A percentile compares a stretch with the other conserved stretches of the same genome.
These are phyloP conservation scores for Calophaca sinica DNA, from an alignment of 306 rosid genomes.

Conservation along the genomic window DNA sequence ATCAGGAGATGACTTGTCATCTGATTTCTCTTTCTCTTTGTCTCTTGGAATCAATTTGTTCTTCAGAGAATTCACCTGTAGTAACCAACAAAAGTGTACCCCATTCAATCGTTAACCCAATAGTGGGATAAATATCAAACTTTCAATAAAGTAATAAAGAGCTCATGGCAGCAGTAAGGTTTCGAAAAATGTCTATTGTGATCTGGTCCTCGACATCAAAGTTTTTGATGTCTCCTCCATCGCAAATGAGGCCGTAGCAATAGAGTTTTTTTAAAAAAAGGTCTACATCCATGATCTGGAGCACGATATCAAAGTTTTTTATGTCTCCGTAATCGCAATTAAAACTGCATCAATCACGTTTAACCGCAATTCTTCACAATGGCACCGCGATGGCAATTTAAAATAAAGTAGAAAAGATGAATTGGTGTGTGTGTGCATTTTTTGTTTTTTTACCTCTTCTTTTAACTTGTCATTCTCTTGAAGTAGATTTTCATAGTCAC, in stretches of 20 bases:
- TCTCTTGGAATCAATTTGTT: constrained; percentile 54
- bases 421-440: not conserved
- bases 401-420: constrained; percentile 44
- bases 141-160: constrained; percentile 42
- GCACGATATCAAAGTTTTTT: too few species aligned
- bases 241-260: too few species aligned
- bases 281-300: too few species aligned
- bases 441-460: constrained; percentile 58
- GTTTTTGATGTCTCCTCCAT: too few species aligned
- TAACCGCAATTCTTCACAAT: too few species aligned
- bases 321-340: too few species aligned
- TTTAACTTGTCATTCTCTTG: constrained; percentile 63
- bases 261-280: too few species aligned
- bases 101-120: constrained; percentile 46
- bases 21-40: constrained; percentile 56
- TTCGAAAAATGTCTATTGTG: too few species aligned
- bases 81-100: constrained; percentile 1
- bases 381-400: too few species aligned
- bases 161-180: not conserved
- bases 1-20: constrained; percentile 49
- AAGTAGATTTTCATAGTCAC: constrained; percentile 67
- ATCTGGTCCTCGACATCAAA: too few species aligned
- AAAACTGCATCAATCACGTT: too few species aligned
- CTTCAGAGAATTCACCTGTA: constrained; percentile 74
- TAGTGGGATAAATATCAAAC: constrained; percentile 43